These are phyloP conservation scores for Hypoxylon intermedium DNA, from an alignment of 495 filamentous ascomycete genomes.

Conservation along the genomic window DNA sequence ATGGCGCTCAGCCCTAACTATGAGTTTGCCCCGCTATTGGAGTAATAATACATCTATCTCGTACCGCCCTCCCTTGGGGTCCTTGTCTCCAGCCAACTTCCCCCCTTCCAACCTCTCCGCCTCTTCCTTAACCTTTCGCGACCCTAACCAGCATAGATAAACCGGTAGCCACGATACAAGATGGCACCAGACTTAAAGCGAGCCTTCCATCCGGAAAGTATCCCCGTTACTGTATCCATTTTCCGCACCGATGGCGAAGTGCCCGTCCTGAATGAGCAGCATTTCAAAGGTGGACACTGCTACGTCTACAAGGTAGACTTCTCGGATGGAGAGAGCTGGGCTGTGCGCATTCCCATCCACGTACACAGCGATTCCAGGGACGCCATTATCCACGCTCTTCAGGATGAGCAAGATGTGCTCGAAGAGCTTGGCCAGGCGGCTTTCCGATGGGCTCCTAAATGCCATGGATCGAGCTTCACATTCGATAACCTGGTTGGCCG, in stretches of 20 bases:
- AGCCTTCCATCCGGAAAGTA: neutral
- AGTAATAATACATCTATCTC: no score
- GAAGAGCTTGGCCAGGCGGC: neutral
- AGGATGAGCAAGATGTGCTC: neutral
- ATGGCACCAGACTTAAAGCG: neutral
- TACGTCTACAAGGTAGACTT: constrained; percentile 2
- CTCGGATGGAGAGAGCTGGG: constrained; percentile 3
- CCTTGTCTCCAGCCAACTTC: no score
- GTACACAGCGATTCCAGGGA: neutral
- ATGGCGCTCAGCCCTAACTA: no score
- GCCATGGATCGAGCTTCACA: neutral
- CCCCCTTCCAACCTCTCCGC: neutral
- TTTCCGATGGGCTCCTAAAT: neutral
- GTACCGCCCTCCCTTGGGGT: no score
- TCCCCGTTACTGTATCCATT: neutral
- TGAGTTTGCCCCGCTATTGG: no score
- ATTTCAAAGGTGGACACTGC: neutral
- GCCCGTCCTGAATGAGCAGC: neutral
- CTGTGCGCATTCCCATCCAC: neutral
- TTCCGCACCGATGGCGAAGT: neutral
- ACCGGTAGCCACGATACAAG: neutral
- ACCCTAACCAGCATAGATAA: neutral
- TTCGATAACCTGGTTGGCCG: constrained; percentile 1
- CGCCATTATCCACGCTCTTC: neutral
- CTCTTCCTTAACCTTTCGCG: no score